Conservation (phyloP, 2,329 filamentous ascomycete species). For the Fusarium decemcellulare region DNA sequence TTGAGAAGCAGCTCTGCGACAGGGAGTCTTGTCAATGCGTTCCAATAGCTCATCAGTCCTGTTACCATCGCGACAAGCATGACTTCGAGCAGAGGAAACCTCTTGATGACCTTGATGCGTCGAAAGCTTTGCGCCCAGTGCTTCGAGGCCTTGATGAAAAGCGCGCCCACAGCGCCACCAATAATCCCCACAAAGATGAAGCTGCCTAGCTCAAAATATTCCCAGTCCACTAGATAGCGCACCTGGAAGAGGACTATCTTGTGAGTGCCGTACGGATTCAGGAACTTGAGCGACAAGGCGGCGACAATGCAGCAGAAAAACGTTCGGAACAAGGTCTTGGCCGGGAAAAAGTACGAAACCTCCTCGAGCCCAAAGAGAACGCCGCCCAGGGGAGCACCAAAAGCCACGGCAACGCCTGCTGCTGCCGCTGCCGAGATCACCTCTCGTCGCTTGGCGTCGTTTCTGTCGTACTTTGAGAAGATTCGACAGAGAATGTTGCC, state of each 20-base stretch:
- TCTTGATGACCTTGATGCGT: constrained; percentile 84
- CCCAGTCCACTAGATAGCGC: constrained; percentile 91
- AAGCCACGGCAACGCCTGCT: constrained; percentile 93
- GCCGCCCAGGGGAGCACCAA: constrained; percentile 88
- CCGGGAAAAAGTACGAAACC: constrained; percentile 97
- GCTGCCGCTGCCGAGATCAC: constrained; percentile 94
- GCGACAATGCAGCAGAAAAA: constrained; percentile 99
- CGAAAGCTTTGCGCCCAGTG: constrained; percentile 93
- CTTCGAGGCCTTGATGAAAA: constrained; percentile 97
- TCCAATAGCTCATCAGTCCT: constrained; percentile 93
- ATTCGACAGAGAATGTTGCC: constrained; percentile 95
- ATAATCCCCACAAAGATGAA: constrained; percentile 91
- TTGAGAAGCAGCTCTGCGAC: constrained; percentile 94
- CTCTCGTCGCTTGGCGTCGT: constrained; percentile 94
- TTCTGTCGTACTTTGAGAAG: constrained; percentile 94
- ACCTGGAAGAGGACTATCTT: constrained; percentile 99
- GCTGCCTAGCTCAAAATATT: constrained; percentile 88
- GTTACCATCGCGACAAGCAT: constrained; percentile 88
- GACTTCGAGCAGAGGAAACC: constrained; percentile 88
- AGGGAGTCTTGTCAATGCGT: constrained; percentile 87
- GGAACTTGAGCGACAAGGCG: constrained; percentile 90
- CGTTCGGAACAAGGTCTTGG: constrained; percentile 95
- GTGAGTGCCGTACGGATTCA: constrained; percentile 95
- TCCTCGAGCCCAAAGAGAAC: constrained; percentile 96
- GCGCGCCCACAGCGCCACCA: constrained; percentile 86